Conservation (phyloP, 768 basidiomycete genomes). For the Lactarius hengduanensis region DNA sequence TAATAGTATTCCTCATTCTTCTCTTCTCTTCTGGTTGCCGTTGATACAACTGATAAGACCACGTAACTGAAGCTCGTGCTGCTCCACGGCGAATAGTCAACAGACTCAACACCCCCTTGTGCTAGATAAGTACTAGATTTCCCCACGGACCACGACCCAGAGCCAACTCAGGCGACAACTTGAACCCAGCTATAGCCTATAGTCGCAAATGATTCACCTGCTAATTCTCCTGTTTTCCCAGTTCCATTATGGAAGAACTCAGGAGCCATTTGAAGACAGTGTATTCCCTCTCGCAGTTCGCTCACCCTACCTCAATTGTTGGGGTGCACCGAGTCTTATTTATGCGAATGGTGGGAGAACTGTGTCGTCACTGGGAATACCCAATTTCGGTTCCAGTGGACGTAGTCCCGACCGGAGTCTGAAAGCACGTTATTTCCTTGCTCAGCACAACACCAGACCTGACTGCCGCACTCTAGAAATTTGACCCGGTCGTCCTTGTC, state of each 20-base stretch:
- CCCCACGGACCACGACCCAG: not conserved
- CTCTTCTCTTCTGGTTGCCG: too few species aligned
- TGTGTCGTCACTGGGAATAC: too few species aligned
- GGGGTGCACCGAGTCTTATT: constrained; percentile 10
- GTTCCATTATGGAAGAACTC: not conserved
- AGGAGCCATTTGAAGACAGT: not conserved
- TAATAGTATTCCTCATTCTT: too few species aligned
- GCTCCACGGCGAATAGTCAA: too few species aligned
- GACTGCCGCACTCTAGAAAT: not conserved
- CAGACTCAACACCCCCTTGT: too few species aligned
- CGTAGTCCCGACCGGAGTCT: too few species aligned
- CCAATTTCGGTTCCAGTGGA: too few species aligned
- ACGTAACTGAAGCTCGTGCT: too few species aligned
- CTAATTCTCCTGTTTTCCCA: not conserved
- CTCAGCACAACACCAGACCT: not conserved
- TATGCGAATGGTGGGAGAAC: too few species aligned
- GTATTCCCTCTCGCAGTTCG: constrained; percentile 32
- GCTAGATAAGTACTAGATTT: too few species aligned
- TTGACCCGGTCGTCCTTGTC: constrained; percentile 19
- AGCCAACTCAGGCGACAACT: not conserved
- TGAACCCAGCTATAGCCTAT: not conserved
- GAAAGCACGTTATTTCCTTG: not conserved
- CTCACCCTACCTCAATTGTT: constrained; percentile 32
- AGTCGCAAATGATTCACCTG: not conserved
- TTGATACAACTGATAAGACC: too few species aligned